Evolutionary conservation across 306 rosid species (phyloP).

Genomic region (Vicia villosa): DNA sequence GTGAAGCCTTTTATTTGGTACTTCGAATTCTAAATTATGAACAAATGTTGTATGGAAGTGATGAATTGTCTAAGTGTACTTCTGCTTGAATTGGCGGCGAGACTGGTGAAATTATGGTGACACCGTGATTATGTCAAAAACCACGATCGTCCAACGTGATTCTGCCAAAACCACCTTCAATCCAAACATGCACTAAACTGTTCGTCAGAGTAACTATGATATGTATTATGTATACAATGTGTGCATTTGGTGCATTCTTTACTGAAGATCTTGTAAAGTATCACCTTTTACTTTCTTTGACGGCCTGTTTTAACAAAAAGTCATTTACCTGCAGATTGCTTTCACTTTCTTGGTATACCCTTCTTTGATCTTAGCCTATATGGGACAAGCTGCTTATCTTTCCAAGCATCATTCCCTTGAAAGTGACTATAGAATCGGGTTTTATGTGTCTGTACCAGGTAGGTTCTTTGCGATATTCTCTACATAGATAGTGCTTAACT

Average conservation of each 20-base stretch:
- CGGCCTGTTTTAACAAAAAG: conserved; percentile 40
- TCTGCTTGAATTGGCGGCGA: not conserved
- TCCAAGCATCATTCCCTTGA: conserved; percentile 69
- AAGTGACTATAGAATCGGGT: conserved; percentile 76
- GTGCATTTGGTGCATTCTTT: conserved; percentile 4
- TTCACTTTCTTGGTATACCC: conserved; percentile 91
- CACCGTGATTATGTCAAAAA: not conserved
- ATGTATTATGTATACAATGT: not conserved
- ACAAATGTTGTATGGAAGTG: not conserved
- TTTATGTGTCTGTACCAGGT: conserved; percentile 96
- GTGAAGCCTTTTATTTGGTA: conserved; percentile 23
- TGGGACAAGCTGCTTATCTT: conserved; percentile 99
- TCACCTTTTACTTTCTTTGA: conserved; percentile 16
- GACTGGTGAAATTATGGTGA: not conserved
- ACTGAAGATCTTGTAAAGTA: not conserved
- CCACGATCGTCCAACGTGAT: not conserved
- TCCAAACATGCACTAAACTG: not conserved
- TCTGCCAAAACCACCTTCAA: not conserved
- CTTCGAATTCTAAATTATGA: not conserved
- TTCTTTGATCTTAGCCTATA: conserved; percentile 83
- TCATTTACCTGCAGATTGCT: conserved; percentile 76
- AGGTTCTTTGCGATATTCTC: conserved; percentile 39
- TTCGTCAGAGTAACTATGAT: not conserved
- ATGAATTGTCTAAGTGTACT: not conserved
- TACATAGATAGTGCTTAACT: not conserved